Percentiles rank a stretch among this genome's conserved stretches.
Conservation (phyloP, 495 filamentous ascomycete genomes). For the Xylaria telfairii region DNA sequence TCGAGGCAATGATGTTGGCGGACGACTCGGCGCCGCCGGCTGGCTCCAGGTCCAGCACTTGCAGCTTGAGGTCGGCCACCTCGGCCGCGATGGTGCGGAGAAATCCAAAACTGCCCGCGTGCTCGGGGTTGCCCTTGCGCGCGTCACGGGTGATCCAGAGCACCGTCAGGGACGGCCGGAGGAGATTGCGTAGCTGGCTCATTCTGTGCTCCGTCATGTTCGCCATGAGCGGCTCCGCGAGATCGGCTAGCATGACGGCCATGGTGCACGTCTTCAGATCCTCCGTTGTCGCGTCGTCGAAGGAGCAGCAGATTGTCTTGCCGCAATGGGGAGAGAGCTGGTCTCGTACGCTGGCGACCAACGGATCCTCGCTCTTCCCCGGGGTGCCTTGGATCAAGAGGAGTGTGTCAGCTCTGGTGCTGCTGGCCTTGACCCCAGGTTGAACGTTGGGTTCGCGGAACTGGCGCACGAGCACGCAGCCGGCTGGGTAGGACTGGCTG, state of each 20-base stretch:
- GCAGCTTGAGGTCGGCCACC: conserved; percentile 44
- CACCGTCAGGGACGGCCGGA: conserved; percentile 45
- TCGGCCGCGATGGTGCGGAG: conserved; percentile 50
- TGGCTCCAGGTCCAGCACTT: conserved; percentile 48
- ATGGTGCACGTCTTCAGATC: conserved; percentile 33
- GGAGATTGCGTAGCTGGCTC: conserved; percentile 39
- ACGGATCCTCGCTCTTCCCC: conserved; percentile 20
- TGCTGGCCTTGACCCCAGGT: background rate
- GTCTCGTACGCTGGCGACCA: conserved; percentile 28
- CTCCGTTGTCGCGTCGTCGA: conserved; percentile 32
- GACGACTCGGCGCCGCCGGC: conserved; percentile 27
- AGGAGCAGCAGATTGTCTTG: conserved; percentile 25
- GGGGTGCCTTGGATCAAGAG: conserved; percentile 42
- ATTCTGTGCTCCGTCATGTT: conserved; percentile 43
- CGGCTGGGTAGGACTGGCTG: conserved; percentile 37
- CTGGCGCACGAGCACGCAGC: conserved; percentile 47
- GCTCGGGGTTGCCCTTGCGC: conserved; percentile 36
- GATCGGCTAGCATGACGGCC: conserved; percentile 45
- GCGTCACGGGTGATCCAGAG: conserved; percentile 48
- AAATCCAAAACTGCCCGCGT: conserved; percentile 52
- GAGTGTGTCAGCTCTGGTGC: conserved; percentile 32
- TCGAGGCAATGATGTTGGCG: conserved; percentile 29
- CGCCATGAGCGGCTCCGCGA: conserved; percentile 44
- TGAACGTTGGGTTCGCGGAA: conserved; percentile 19
- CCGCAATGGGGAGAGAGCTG: conserved; percentile 32